Percentiles rank a stretch among this genome's conserved stretches.
phyloP scores from a whole-genome alignment of 2,329 filamentous ascomycete genomes.

The Aulographum hederae region DNA sequence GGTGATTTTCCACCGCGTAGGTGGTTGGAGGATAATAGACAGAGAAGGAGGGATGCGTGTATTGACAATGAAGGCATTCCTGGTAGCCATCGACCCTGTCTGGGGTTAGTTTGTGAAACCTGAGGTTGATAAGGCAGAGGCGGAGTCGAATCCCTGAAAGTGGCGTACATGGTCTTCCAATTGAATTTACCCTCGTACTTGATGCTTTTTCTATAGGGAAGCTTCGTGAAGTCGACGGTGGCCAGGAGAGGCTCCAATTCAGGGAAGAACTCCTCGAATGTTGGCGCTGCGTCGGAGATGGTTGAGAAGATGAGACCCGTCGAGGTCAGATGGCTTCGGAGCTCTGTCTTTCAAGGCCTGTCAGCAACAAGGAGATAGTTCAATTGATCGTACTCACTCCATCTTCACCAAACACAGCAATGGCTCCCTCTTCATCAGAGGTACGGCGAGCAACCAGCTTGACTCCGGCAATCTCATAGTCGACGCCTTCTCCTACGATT shows the following conservation, averaged over 20 bases:
- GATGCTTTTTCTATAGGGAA: slow-evolving; percentile 33
- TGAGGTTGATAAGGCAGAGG: slow-evolving; percentile 9
- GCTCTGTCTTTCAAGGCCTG: too few relatives aligned
- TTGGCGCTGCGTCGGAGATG: slow-evolving; percentile 26
- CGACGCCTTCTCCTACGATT: slow-evolving; percentile 15
- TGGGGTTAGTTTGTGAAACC: too few relatives aligned
- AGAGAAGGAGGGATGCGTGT: slow-evolving; percentile 38
- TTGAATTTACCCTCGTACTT: slow-evolving; percentile 39
- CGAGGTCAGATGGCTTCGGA: slow-evolving; percentile 24
- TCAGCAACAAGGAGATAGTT: slow-evolving; percentile 9
- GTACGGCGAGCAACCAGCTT: slow-evolving; percentile 20
- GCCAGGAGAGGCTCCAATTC: slow-evolving; percentile 30
- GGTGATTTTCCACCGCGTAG: slow-evolving; percentile 33
- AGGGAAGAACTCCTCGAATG: slow-evolving; percentile 35
- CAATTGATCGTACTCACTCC: slow-evolving; percentile 12
- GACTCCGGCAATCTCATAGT: slow-evolving; percentile 32
- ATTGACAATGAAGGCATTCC: slow-evolving; percentile 40
- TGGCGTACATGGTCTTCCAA: slow-evolving; percentile 37
- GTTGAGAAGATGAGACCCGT: slow-evolving; percentile 36
- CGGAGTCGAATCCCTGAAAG: slow-evolving; percentile 6
- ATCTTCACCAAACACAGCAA: slow-evolving; percentile 19
- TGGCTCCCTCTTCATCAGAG: slow-evolving; percentile 15
- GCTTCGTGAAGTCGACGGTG: slow-evolving; percentile 33
- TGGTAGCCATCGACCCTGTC: slow-evolving; percentile 39
- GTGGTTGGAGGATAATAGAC: slow-evolving; percentile 36